Percentiles rank a stretch among this genome's conserved stretches.
Evolutionary conservation across 306 rosid genomes (phyloP).

Genomic region (Aeschynomene evenia): DNA sequence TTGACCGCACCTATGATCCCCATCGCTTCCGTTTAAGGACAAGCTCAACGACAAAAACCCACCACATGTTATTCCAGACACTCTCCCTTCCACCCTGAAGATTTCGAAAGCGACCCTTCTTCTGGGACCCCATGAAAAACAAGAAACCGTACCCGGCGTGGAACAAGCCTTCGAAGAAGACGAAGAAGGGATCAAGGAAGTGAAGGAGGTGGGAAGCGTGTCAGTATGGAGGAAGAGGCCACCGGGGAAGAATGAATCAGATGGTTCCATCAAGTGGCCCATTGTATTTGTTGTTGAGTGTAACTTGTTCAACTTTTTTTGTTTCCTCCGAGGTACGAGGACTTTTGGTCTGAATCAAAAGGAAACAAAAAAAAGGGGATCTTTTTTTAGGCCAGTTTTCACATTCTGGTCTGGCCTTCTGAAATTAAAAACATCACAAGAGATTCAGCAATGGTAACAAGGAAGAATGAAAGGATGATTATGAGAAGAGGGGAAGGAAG

Average conservation of each 20-base stretch:
- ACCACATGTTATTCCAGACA: slow-evolving; percentile 14
- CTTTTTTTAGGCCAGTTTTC: neutral
- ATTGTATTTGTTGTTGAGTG: slow-evolving; percentile 38
- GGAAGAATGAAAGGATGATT: neutral
- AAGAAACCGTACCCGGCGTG: slow-evolving; percentile 23
- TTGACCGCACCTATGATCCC: slow-evolving; percentile 43
- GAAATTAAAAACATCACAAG: neutral
- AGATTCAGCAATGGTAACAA: neutral
- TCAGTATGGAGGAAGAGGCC: slow-evolving; percentile 72
- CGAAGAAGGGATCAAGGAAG: slow-evolving; percentile 33
- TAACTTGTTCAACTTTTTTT: neutral
- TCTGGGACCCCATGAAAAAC: slow-evolving; percentile 22
- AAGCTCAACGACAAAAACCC: slow-evolving; percentile 70
- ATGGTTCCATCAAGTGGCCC: slow-evolving; percentile 41
- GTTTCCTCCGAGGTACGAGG: slow-evolving; percentile 5
- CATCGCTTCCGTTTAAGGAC: slow-evolving; percentile 52
- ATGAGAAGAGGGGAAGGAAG: slow-evolving; percentile 38
- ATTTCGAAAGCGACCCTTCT: slow-evolving; percentile 30
- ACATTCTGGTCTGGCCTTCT: neutral
- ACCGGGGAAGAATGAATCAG: slow-evolving; percentile 51
- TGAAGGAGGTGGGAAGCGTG: slow-evolving; percentile 51
- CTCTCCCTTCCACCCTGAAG: slow-evolving; percentile 19
- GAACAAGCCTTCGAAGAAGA: neutral
- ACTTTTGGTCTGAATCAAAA: neutral
- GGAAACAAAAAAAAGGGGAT: slow-evolving; percentile 16